Conservation (phyloP, 2,329 filamentous ascomycete genomes). For the Didymellaceae sp. region DNA sequence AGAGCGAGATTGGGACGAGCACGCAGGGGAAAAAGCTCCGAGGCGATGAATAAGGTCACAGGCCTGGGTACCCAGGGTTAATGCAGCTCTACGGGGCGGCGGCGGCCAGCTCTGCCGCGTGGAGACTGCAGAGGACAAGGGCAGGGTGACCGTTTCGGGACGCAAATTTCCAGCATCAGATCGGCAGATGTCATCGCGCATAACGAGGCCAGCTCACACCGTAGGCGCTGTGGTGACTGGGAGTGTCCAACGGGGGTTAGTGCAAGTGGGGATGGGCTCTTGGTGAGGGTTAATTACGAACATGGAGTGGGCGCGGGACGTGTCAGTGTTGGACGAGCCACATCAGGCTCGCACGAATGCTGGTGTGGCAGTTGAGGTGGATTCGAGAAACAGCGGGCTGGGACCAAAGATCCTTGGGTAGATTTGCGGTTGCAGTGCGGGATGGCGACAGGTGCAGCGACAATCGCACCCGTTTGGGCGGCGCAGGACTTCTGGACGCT, state of each 20-base stretch:
- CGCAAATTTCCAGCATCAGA: conserved; percentile 25
- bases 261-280: conserved; percentile 19
- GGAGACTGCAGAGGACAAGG: conserved; percentile 28
- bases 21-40: conserved; percentile 39
- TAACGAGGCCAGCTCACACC: conserved; percentile 39
- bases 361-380: conserved; percentile 27
- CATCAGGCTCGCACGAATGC: conserved; percentile 30
- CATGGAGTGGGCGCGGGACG: conserved; percentile 17
- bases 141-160: conserved; percentile 22
- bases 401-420: conserved; percentile 26
- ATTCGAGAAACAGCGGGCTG: conserved; percentile 44
- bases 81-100: conserved; percentile 18
- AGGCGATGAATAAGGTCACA: conserved; percentile 25
- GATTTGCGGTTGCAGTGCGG: conserved; percentile 29
- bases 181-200: conserved; percentile 42
- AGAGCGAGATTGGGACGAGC: conserved; percentile 33
- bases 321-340: conserved; percentile 30
- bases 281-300: conserved; percentile 37
- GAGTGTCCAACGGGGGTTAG: conserved; percentile 26
- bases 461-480: conserved; percentile 41
- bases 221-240: conserved; percentile 31
- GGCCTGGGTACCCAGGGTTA: conserved; percentile 9
- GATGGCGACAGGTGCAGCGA: conserved; percentile 41
- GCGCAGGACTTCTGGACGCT: conserved; percentile 34
- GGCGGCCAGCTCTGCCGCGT: conserved; percentile 24